Conservation (phyloP, 208 protist genomes). For the Trypanosoma mega region DNA sequence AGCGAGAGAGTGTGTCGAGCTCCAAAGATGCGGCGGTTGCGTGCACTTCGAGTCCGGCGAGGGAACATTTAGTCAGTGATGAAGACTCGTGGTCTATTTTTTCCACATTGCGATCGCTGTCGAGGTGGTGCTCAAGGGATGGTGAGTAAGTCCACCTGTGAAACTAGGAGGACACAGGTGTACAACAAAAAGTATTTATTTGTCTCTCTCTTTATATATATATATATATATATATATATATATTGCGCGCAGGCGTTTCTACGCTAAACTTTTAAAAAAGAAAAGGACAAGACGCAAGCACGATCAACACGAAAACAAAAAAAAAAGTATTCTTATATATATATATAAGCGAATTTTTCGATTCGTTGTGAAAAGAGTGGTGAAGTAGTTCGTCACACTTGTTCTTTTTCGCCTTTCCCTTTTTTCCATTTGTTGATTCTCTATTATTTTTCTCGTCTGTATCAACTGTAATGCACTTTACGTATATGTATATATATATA, state of each 20-base stretch:
- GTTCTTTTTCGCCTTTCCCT: conserved; percentile 11
- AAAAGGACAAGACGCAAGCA: not conserved
- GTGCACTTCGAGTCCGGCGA: not conserved
- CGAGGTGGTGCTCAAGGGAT: conserved; percentile 16
- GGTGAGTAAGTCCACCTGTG: not conserved
- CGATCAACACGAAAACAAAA: not conserved
- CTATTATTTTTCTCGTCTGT: conserved; percentile 1
- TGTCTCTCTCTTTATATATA: not conserved
- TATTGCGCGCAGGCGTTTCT: too few relatives aligned
- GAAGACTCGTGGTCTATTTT: not conserved
- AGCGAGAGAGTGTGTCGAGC: not conserved
- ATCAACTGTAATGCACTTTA: not conserved
- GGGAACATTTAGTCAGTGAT: conserved; percentile 7
- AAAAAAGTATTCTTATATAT: not conserved
- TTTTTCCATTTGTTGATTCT: conserved; percentile 8
- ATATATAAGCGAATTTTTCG: not conserved
- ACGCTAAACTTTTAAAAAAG: not conserved
- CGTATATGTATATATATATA: not conserved
- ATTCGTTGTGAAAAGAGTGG: not conserved
- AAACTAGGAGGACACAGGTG: not conserved
- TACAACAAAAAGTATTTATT: not conserved
- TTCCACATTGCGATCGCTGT: conserved; percentile 1
- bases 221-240: too few relatives aligned
- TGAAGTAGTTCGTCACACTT: not conserved
- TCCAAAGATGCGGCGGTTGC: not conserved